These are phyloP conservation scores for Rhododendron kiyosumense DNA, from an alignment of 148 eudicot genomes.

Conservation along the genomic window DNA sequence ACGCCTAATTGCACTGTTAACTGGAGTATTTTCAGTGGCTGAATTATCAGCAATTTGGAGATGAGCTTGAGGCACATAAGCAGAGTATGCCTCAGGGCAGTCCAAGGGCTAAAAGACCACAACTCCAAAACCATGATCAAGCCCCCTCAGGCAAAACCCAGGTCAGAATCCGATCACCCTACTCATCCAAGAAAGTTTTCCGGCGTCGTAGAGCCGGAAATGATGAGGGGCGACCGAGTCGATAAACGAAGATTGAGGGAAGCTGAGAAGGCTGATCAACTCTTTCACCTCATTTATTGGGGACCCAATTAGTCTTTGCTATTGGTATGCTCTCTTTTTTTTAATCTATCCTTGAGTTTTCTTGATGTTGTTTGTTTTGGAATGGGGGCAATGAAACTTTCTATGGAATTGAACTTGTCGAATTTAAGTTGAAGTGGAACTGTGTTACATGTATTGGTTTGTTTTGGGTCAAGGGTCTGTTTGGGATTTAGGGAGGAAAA, in stretches of 20 bases:
- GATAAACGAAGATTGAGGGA: not conserved
- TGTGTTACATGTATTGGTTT: not conserved
- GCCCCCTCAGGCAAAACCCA: constrained; percentile 3
- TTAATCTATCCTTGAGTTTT: not conserved
- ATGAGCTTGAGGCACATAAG: constrained; percentile 5
- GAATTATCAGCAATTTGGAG: not conserved
- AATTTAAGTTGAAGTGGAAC: not conserved
- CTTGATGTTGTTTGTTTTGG: not conserved
- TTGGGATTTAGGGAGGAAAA: not conserved
- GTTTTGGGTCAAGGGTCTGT: not conserved
- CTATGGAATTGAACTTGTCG: not conserved
- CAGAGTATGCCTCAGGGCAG: not conserved
- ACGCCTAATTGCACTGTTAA: not conserved
- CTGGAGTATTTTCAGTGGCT: not conserved
- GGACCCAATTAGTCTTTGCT: constrained; percentile 1
- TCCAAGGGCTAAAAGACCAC: not conserved
- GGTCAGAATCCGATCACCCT: not conserved
- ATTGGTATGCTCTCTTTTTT: not conserved
- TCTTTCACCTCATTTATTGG: constrained; percentile 1
- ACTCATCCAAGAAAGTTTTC: not conserved
- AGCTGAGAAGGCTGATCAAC: not conserved
- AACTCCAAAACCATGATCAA: constrained; percentile 1
- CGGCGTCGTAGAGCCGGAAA: not conserved
- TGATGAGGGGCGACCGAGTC: not conserved
- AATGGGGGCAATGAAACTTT: not conserved